Evolutionary conservation across 1,284 basidiomycete species (phyloP), one percentile per base, ranked within the genome.

Genomic region (Cutaneotrichosporon mucoides): DNA sequence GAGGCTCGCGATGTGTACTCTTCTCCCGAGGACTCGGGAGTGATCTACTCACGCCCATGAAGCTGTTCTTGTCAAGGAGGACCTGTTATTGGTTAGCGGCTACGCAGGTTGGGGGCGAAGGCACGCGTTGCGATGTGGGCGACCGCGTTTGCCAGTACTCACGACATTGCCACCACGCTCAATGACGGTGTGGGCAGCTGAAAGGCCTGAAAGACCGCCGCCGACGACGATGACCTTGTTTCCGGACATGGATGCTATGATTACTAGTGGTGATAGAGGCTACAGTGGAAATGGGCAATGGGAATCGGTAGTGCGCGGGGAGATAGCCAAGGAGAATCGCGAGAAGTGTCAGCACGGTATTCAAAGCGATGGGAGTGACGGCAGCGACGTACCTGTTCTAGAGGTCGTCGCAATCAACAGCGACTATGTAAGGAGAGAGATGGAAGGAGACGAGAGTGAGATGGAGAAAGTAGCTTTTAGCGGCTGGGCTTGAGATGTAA

Each of bases 111-210:
- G 10, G 10, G 34, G 3, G 15, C 15, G 53, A 15, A 13, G 10
- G 15, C 34, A 38, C 46, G 44, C 36, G 24, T 16, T 24, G 37
- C 37, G 49, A 11, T 38, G 34, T 24, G 24, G 24, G 24, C 24
- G 24, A 24, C 24, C 24, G 24, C 24, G 24, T 24, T 24, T 24
- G 24, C 24, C 24, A 24, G 24, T 56, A 74, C 73, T 68, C 58
- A 77, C 73, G 50, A 97, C 94, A 80, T 90, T 96, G 41, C 89
- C 93, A 56, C 94, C 94, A 61, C 95, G 86, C 82, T 98, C 94
- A 62, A 96, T 88, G 63, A 97, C 87, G 61, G 92, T 95, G 81
- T 97, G 93, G 44, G 92, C 92, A 65, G 90, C 92, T 68, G 89
- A 91, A 67, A 95, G 87, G 79, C 92, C 92, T 38, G 90, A 90